phyloP scores from a whole-genome alignment of 495 filamentous ascomycete species.

The Opeltia flavorubescens region DNA sequence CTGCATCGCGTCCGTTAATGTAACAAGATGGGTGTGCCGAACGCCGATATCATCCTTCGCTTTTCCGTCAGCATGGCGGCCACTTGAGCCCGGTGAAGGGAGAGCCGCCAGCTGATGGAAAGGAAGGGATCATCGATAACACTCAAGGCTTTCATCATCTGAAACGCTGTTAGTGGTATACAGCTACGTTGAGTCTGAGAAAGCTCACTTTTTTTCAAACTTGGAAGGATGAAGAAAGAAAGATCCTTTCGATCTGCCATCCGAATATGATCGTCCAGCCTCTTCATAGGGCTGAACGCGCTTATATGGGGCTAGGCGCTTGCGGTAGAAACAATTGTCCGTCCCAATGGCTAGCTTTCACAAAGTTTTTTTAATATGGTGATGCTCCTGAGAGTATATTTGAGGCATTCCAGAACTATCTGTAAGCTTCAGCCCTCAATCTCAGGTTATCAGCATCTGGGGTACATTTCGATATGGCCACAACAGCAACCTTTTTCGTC shows the following conservation, averaged over 20 bases:
- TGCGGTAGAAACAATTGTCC: background rate
- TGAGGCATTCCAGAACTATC: too few species aligned
- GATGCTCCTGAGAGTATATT: too few species aligned
- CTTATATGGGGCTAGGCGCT: background rate
- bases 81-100: conserved; percentile 77
- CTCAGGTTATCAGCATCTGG: too few species aligned
- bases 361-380: too few species aligned
- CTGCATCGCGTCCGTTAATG: conserved; percentile 83
- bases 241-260: conserved; percentile 10
- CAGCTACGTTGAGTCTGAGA: background rate
- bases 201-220: conserved; percentile 83
- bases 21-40: conserved; percentile 99
- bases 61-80: conserved; percentile 51
- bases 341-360: background rate
- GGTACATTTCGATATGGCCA: too few species aligned
- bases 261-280: background rate
- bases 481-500: too few species aligned
- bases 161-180: conserved; percentile 29
- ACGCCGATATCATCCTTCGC: conserved; percentile 91
- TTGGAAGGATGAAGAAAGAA: conserved; percentile 84
- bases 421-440: too few species aligned
- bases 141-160: conserved; percentile 99
- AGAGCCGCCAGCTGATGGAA: conserved; percentile 58
- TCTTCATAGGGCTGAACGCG: background rate
- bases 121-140: conserved; percentile 72